phyloP scores from a whole-genome alignment of 1,284 basidiomycete genomes.

The Meira nashicola region DNA sequence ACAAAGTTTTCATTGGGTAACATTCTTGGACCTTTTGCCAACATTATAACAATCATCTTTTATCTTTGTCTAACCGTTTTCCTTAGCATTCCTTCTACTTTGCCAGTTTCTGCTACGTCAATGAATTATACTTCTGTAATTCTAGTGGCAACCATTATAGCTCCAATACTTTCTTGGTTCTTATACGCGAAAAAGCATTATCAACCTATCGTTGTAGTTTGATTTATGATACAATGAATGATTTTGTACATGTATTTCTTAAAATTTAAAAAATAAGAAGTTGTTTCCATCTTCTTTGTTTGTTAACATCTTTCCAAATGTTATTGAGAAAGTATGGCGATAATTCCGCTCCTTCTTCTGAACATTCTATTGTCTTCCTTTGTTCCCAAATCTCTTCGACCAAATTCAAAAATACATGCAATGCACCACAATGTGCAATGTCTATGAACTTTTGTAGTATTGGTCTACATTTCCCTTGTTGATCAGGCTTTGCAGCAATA shows the following conservation, averaged over 20 bases:
- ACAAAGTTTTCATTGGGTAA: slow-evolving; percentile 19
- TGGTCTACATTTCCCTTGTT: too few relatives aligned
- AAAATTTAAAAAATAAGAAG: slow-evolving; percentile 1
- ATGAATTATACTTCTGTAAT: slow-evolving; percentile 10
- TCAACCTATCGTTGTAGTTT: background rate
- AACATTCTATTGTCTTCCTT: too few relatives aligned
- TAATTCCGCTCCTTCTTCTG: too few relatives aligned
- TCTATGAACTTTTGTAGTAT: too few relatives aligned
- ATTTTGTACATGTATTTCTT: too few relatives aligned
- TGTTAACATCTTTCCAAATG: background rate
- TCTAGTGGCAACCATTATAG: background rate
- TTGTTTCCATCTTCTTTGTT: background rate
- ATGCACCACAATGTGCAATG: too few relatives aligned
- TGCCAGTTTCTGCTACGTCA: slow-evolving; percentile 16
- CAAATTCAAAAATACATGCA: too few relatives aligned
- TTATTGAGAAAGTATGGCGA: background rate
- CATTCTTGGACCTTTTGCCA: slow-evolving; percentile 13
- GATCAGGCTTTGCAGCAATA: background rate
- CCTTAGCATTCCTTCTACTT: slow-evolving; percentile 19
- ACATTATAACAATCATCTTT: slow-evolving; percentile 21
- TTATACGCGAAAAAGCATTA: background rate
- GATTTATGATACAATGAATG: too few relatives aligned
- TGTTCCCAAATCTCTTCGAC: too few relatives aligned
- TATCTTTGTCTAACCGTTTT: slow-evolving; percentile 20
- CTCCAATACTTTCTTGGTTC: background rate